These are phyloP conservation scores for Erythrophleum fordii DNA, from an alignment of 306 rosid species.

Conservation along the genomic window DNA sequence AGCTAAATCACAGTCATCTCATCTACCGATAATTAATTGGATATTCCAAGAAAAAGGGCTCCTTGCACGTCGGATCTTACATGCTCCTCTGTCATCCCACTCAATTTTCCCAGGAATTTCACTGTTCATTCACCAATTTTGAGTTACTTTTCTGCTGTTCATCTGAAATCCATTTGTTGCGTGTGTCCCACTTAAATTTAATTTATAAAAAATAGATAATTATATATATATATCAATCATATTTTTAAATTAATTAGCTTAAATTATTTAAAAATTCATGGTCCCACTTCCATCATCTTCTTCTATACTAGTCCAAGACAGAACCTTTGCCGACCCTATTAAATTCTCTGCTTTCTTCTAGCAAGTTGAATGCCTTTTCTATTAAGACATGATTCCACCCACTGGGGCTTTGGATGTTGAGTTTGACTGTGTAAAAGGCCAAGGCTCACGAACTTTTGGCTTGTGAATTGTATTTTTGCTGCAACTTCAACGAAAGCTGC, in stretches of 20 bases:
- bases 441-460: constrained; percentile 27
- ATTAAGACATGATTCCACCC: not conserved
- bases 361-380: not conserved
- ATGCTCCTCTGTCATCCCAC: not conserved
- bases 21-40: constrained; percentile 13
- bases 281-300: constrained; percentile 12
- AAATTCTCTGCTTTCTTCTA: not conserved
- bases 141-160: not conserved
- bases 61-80: constrained; percentile 36
- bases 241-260: too few species aligned
- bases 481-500: constrained; percentile 14
- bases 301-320: not conserved
- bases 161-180: not conserved
- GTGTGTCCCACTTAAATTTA: too few species aligned
- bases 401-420: too few species aligned
- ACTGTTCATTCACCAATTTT: constrained; percentile 24
- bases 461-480: not conserved
- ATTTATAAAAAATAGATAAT: too few species aligned
- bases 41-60: constrained; percentile 9
- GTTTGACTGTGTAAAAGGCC: not conserved
- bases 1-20: constrained; percentile 1
- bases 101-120: constrained; percentile 42
- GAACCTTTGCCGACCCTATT: not conserved
- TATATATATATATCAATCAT: too few species aligned
- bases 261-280: not conserved